phyloP scores from a whole-genome alignment of 331 rosid genomes.

The Quercus phellos region DNA sequence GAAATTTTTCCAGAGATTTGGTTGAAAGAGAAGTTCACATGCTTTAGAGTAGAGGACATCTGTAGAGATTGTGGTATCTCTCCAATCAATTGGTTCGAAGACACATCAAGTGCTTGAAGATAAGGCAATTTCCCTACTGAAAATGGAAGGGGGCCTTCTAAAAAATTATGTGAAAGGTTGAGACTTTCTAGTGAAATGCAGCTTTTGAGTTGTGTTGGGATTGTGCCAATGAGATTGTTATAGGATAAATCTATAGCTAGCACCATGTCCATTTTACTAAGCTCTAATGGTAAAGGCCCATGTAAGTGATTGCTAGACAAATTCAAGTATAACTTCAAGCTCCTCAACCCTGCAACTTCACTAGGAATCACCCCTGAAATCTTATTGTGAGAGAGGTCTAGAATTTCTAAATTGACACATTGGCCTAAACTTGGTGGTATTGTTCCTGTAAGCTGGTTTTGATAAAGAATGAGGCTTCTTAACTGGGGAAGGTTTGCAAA shows the following conservation, averaged over 20 bases:
- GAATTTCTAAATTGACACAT: constrained; percentile 73
- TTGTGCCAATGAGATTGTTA: constrained; percentile 61
- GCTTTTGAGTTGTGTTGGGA: constrained; percentile 72
- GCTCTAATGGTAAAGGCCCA: constrained; percentile 68
- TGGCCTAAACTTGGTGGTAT: constrained; percentile 75
- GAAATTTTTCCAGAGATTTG: constrained; percentile 59
- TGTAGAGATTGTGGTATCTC: constrained; percentile 55
- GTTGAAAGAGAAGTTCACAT: constrained; percentile 80
- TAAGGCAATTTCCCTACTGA: constrained; percentile 65
- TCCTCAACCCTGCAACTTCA: constrained; percentile 70
- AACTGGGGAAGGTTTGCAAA: constrained; percentile 71
- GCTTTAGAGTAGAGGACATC: constrained; percentile 55
- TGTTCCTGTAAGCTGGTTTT: constrained; percentile 65
- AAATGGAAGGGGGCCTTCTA: constrained; percentile 60
- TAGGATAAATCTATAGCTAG: constrained; percentile 73
- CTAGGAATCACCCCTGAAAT: constrained; percentile 64
- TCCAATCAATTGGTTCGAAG: constrained; percentile 63
- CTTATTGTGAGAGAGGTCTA: constrained; percentile 72
- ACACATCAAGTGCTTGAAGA: constrained; percentile 58
- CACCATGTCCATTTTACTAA: constrained; percentile 94
- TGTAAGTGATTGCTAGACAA: constrained; percentile 58
- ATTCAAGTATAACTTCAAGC: constrained; percentile 84
- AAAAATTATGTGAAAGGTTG: constrained; percentile 62
- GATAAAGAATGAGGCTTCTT: constrained; percentile 69
- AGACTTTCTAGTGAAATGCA: constrained; percentile 76